Evolutionary conservation across 306 rosid species (phyloP).

Genomic region (Hippophae gyantsensis): DNA sequence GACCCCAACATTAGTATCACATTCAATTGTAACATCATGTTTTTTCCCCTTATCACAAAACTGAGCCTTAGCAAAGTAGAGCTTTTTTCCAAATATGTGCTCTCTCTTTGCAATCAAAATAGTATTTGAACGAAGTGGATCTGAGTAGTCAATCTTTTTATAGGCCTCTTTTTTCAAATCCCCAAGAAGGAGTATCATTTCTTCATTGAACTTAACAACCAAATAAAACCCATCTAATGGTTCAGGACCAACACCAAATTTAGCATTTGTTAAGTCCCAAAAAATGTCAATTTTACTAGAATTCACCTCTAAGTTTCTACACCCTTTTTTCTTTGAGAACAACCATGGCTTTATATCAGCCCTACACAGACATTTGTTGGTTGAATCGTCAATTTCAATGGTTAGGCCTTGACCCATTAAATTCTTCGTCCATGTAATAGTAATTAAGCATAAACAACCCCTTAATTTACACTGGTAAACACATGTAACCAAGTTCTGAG

Average conservation of each 20-base stretch:
- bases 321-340: constrained; percentile 75
- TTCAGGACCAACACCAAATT: constrained; percentile 72
- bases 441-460: constrained; percentile 47
- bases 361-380: constrained; percentile 52
- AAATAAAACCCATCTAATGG: constrained; percentile 66
- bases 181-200: constrained; percentile 50
- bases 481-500: constrained; percentile 70
- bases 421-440: constrained; percentile 75
- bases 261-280: constrained; percentile 77
- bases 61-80: constrained; percentile 56
- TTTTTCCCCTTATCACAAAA: constrained; percentile 57
- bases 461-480: constrained; percentile 55
- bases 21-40: constrained; percentile 67
- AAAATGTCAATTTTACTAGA: constrained; percentile 41
- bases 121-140: constrained; percentile 28
- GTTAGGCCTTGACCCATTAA: constrained; percentile 79
- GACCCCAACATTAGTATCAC: constrained; percentile 44
- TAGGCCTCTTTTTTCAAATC: constrained; percentile 54
- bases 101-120: constrained; percentile 59
- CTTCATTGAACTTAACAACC: constrained; percentile 46
- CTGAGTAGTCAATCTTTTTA: constrained; percentile 34
- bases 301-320: constrained; percentile 52
- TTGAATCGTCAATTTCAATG: constrained; percentile 51
- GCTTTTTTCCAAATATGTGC: constrained; percentile 65
- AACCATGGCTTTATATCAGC: constrained; percentile 87